phyloP scores from a whole-genome alignment of 2,329 filamentous ascomycete genomes.

The Elsinoe fawcettii region DNA sequence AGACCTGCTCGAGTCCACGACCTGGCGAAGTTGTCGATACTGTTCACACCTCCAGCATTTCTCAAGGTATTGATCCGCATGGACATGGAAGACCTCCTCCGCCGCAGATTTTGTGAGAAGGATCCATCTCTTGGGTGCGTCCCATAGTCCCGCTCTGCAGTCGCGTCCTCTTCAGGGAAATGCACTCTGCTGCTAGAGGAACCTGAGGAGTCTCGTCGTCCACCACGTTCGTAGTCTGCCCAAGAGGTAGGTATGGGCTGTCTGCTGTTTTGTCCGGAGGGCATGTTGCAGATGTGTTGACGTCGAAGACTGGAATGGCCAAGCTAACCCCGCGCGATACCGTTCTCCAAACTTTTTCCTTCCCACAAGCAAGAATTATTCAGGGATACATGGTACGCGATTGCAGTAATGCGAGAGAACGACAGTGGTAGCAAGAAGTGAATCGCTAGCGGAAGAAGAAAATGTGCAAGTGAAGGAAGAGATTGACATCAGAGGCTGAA shows the following conservation, averaged over 20 bases:
- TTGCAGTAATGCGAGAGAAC: background rate
- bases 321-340: slow-evolving; percentile 4
- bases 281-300: slow-evolving; percentile 23
- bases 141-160: slow-evolving; percentile 20
- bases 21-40: slow-evolving; percentile 83
- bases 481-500: background rate
- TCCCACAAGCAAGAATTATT: background rate
- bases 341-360: background rate
- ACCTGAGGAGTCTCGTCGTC: slow-evolving; percentile 35
- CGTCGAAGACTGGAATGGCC: background rate
- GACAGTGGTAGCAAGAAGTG: background rate
- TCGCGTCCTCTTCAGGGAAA: slow-evolving; percentile 25
- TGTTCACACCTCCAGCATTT: slow-evolving; percentile 84
- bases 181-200: slow-evolving; percentile 27
- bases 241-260: slow-evolving; percentile 36
- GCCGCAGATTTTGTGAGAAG: slow-evolving; percentile 23
- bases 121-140: slow-evolving; percentile 15
- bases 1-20: slow-evolving; percentile 87
- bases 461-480: background rate
- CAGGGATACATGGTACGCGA: background rate
- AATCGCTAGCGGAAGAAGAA: background rate
- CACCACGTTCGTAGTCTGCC: slow-evolving; percentile 38
- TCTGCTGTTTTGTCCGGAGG: slow-evolving; percentile 19
- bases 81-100: slow-evolving; percentile 40
- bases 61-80: slow-evolving; percentile 46